Base-by-base conservation (phyloP, 2,329 filamentous ascomycete genomes). In the Fusarium pininemorale region DNA sequence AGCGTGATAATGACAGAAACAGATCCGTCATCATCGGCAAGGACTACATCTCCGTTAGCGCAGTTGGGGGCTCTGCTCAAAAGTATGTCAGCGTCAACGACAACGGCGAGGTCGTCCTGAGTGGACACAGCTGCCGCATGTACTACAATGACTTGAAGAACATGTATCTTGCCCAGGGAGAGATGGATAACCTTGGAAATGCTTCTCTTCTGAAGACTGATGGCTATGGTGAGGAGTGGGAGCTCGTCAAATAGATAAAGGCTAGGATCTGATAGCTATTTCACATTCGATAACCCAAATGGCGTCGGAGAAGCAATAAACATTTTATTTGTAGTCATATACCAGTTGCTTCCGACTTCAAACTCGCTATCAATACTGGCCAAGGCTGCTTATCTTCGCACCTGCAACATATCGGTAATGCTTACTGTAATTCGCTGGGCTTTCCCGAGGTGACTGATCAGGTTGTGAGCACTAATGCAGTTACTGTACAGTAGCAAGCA, bases 241-340 rank as follows among this genome's bases (percentile, higher is more conserved):
- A 50, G 13, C 85, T 68, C 18, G 38, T 53, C 44, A 53, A 20
- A 53, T 53, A 59, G 44, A 39, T 22, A 1, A 22, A 39, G 3
- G 16, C 24, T 50, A 24, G 48, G 6, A 5, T 6, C 50, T 12
- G 30, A 15, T 37, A 26, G 50, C n/a, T 22, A 11, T 6, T 24
- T 51, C 22, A 15, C 18, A 11, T 20, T 16, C 12, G 16, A 37
- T 18, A 8, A 7, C 6, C 2, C n/a, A 37, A 37, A 20, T 6
- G 7, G 22, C 22, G 9, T 4, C 30, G 18, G 50, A 37, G 16
- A 37, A 37, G 11, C 9, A 15, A 20, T 53, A 6, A 26, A 26
- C 30, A 24, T 37, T 35, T 35, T 3, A 35, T 15, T 35, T 53
- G 16, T 18, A 32, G 3, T 6, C 28, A 16, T 16, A 15, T 9